Evolutionary conservation across 306 rosid species (phyloP).

Genomic region (Prunus persica): Prunus_persica_NCBIv2 NC_034014.1:17466501-17467000

Average conservation of each 20-base stretch:
- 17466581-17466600: not conserved
- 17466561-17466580: not conserved
- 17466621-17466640: not conserved
- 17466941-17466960: no score
- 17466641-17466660: not conserved
- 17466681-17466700: not conserved
- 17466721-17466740: slow-evolving; percentile 45
- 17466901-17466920: not conserved
- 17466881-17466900: not conserved
- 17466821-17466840: slow-evolving; percentile 77
- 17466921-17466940: not conserved
- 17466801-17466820: slow-evolving; percentile 60
- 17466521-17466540: not conserved
- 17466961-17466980: no score
- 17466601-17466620: not conserved
- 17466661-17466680: not conserved
- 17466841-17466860: slow-evolving; percentile 13
- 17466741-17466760: slow-evolving; percentile 85
- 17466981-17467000: no score
- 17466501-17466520: not conserved
- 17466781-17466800: slow-evolving; percentile 42
- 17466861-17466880: not conserved
- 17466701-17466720: not conserved
- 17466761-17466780: slow-evolving; percentile 71
- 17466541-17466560: not conserved